Base-by-base conservation (phyloP, 768 basidiomycete genomes). In the Termitomyces sp. region DNA sequence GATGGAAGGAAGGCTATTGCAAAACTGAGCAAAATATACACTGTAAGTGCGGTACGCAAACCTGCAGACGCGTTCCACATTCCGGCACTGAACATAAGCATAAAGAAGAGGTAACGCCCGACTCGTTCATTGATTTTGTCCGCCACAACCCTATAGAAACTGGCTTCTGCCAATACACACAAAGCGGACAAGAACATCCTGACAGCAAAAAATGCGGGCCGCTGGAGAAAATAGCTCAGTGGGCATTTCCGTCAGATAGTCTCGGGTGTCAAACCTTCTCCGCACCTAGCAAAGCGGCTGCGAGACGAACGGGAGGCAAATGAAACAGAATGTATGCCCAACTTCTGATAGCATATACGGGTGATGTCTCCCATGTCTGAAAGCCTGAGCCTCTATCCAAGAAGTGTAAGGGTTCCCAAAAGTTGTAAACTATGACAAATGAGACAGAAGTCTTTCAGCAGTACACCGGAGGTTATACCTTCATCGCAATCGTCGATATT, bases 391-490 rank as follows among this genome's bases (percentile, higher is more conserved):
- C 93, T 55, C 85, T 75, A 57, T 87, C 83, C 55, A 97, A 77
- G 67, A 94, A 95, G 73, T 99, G 97, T 15, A 99, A 74, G 19
- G 97, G 97, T 67, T 98, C 97, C 93, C 93, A 98, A 71, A 97
- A 99, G 73, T 99, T 99, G 80, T 86, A 99, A 12, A 97, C 97
- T 99, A 53, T 31, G 21, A 50, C 50, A 26, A 28, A 59, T 52
- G 14, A 53, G 50, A 45, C 21, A 41, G 9, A n/a, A 28, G 17
- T n/a, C 12, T 9, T 17, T 19, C 38, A 30, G 8, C 7, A 46
- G 10, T 3, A 28, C 30, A 33, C 14, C 14, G 26, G 33, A 47
- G 47, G 15, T 38, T 38, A 37, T 53, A 94, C 96, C 94, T 83
- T 99, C 97, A 66, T 99, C 97, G 60, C 97, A 98, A 67, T 98